Conservation (phyloP, 106 monocot genomes). For the Cymbidium sinense region DNA sequence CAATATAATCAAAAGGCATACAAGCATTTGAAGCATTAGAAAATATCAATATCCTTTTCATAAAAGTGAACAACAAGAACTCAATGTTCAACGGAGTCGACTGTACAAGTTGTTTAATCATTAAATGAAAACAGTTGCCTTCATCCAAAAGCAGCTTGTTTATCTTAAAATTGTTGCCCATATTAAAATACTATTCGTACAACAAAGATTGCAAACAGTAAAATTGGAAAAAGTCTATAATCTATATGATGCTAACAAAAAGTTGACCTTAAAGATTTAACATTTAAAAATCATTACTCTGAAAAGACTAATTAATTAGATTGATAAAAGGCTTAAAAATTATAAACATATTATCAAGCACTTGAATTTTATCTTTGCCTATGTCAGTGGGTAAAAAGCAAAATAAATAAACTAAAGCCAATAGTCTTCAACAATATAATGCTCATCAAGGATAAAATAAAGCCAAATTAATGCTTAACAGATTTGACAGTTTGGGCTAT, state of each 20-base stretch:
- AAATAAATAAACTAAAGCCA: background rate
- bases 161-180: too few species aligned
- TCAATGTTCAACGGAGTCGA: background rate
- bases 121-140: background rate
- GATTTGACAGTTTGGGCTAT: background rate
- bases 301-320: too few species aligned
- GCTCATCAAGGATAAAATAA: background rate
- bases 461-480: background rate
- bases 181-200: too few species aligned
- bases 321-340: too few species aligned
- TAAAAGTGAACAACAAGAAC: background rate
- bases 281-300: too few species aligned
- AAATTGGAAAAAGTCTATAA: background rate
- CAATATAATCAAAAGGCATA: background rate
- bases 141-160: background rate
- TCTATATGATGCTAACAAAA: background rate
- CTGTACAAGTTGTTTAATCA: background rate
- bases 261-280: background rate
- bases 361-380: too few species aligned
- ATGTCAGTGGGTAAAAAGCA: too few species aligned
- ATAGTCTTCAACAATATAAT: background rate
- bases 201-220: background rate
- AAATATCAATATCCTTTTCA: background rate
- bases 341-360: too few species aligned
- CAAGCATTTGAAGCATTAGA: background rate